Base-by-base conservation (phyloP, 208 protist genomes). In the Wallacemonas sp. region DNA sequence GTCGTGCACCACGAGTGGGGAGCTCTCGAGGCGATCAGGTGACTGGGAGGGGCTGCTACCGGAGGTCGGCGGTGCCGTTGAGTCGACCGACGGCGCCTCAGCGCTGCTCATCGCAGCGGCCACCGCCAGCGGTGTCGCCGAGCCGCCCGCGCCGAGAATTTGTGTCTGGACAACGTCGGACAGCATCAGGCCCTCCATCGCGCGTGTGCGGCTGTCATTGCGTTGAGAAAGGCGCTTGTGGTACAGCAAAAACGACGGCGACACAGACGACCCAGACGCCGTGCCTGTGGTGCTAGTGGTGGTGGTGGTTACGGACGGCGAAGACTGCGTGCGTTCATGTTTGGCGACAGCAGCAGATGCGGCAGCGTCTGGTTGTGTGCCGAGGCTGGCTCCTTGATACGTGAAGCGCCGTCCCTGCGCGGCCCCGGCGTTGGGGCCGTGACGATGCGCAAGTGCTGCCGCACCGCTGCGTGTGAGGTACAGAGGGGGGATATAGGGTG, bases 131-230 rank as follows among this genome's bases (percentile, higher is more conserved):
- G 52, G 52, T 3, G 52, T 41, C 6, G 52, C 5, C 6, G 52
- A 24, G n/a, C 52, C 30, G n/a, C n/a, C n/a, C n/a, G n/a, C n/a
- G 52, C 4, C 2, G 32, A 39, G 19, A 14, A 58, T 9, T 30
- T 58, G 52, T 21, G 52, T 41, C 30, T 58, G 52, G 19, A 58
- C 16, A 14, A 29, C 12, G 52, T 21, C 30, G 14, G 52, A 58
- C 4, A 58, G 32, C 4, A 58, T 9, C 26, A 58, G 19, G n/a
- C 23, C 52, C 52, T 58, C 52, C 52, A 58, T 58, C 29, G 52
- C 52, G 6, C 38, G 34, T 24, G 52, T 41, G 26, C 52, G 52
- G 12, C 11, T 4, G 30, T 30, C 52, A 24, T 58, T 30, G n/a
- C 52, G 52, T 9, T n/a, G 52, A 2, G 34, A 33, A 29, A 58